Percentiles rank a stretch among this genome's conserved stretches.
phyloP scores from a whole-genome alignment of 2,329 filamentous ascomycete genomes.

The Periglandula ipomoeae region DNA sequence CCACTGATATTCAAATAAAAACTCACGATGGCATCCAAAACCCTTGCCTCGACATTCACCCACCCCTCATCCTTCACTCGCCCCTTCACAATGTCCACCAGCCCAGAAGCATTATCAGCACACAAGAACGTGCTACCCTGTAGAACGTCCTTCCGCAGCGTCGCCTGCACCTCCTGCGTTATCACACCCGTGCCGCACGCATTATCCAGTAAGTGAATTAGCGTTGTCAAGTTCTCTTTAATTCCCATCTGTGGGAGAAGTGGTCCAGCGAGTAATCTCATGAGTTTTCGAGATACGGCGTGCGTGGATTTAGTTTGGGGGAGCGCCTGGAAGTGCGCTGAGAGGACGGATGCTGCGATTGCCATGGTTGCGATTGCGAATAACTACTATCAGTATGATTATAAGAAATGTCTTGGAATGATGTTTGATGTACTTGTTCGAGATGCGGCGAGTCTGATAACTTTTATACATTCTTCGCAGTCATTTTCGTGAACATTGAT shows the following conservation, averaged over 20 bases:
- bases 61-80: constrained; percentile 33
- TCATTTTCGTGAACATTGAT: too few species aligned
- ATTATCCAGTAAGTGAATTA: constrained; percentile 38
- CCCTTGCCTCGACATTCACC: constrained; percentile 32
- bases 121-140: constrained; percentile 37
- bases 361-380: constrained; percentile 2
- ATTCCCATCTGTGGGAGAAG: constrained; percentile 19
- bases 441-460: too few species aligned
- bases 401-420: too few species aligned
- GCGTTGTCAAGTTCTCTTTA: constrained; percentile 11
- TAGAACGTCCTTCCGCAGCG: constrained; percentile 28
- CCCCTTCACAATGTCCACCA: constrained; percentile 31
- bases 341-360: constrained; percentile 7
- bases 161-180: constrained; percentile 32
- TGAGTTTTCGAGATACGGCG: constrained; percentile 10
- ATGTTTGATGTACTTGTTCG: too few species aligned
- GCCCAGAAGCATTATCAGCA: constrained; percentile 34
- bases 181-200: constrained; percentile 45
- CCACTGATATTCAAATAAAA: too few species aligned
- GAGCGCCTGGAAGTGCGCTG: constrained; percentile 4
- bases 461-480: too few species aligned
- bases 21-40: constrained; percentile 38
- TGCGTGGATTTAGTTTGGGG: neutral
- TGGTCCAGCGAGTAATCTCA: constrained; percentile 12
- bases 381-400: too few species aligned